Conservation (phyloP, 805 yeast genomes). For the Saccharomycopsis amapae region DNA sequence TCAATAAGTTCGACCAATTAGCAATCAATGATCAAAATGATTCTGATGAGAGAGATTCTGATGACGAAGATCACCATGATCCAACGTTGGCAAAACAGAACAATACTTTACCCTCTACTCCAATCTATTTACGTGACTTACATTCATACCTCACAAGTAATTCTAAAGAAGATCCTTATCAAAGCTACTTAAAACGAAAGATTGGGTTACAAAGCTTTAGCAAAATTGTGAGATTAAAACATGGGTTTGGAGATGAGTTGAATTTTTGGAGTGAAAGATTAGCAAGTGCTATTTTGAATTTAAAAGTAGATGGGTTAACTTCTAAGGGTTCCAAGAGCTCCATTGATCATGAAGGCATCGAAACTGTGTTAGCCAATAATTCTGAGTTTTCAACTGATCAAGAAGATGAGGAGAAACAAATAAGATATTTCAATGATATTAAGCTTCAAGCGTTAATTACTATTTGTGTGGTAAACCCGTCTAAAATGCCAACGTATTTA, state of each 20-base stretch:
- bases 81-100: constrained; percentile 18
- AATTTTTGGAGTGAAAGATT: constrained; percentile 17
- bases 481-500: constrained; percentile 13
- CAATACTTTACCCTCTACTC: constrained; percentile 15
- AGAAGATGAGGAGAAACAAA: constrained; percentile 2
- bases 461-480: constrained; percentile 7
- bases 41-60: constrained; percentile 17
- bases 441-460: constrained; percentile 14
- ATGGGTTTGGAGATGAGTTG: constrained; percentile 10
- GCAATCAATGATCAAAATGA: neutral
- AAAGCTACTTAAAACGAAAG: constrained; percentile 10
- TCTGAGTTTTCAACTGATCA: too few species aligned
- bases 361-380: constrained; percentile 1
- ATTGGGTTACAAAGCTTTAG: constrained; percentile 13
- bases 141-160: constrained; percentile 11
- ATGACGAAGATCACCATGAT: constrained; percentile 21
- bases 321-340: constrained; percentile 1
- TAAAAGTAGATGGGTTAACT: constrained; percentile 11
- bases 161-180: constrained; percentile 17
- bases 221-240: constrained; percentile 12
- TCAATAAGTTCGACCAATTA: neutral
- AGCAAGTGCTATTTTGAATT: constrained; percentile 7
- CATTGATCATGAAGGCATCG: constrained; percentile 1
- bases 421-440: constrained; percentile 9
- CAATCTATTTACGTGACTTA: constrained; percentile 19